Base-by-base conservation (phyloP, 1,284 basidiomycete species). In the Stygiomarasmius scandens region DNA sequence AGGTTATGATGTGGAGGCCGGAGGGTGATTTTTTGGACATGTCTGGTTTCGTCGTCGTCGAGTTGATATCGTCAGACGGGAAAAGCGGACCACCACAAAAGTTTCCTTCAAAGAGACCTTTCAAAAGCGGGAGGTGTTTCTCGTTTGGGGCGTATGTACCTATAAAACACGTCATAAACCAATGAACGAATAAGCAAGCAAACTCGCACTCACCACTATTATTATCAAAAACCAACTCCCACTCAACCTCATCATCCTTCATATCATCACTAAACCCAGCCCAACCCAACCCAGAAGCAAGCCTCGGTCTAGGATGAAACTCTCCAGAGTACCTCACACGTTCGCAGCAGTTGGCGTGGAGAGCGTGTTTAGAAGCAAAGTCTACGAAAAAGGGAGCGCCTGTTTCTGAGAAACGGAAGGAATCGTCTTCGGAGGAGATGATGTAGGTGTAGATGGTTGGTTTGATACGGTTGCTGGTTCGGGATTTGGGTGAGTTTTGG, bases 331-430 rank as follows among this genome's bases (percentile, higher is more conserved):
- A 91, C 49, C 86, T 77, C n/a, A 32, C 12, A 32, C 29, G 12
- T 32, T 77, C 74, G 11, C 71, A 71, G 58, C 83, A 84, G 61
- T 83, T 84, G 44, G 77, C 73, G 67, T 85, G 83, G 52, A 85
- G 65, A 5, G 83, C 83, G 56, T 85, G 83, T 66, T 92, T 91
- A n/a, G 86, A 88, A 23, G 84, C 89, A 66, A 90, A 90, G 71
- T 90, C 87, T 59, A 90, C 87, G 69, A 91, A 90, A 74, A 91
- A 91, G 19, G 87, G 83, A 1, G 89, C 89, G 10, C 89, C 89
- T 2, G 89, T 91, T 69, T 91, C 89, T 38, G 87, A 89, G 71
- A 91, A 91, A 9, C 89, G 82, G 62, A 90, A 80, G 1, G 86
- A 83, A 63, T 88, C 82, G 72, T 91, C 89, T 49, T 86, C 82